A percentile compares a stretch with the other conserved stretches of the same genome.
phyloP scores from a whole-genome alignment of 1,284 basidiomycete genomes.

The Peniophora sp. region DNA sequence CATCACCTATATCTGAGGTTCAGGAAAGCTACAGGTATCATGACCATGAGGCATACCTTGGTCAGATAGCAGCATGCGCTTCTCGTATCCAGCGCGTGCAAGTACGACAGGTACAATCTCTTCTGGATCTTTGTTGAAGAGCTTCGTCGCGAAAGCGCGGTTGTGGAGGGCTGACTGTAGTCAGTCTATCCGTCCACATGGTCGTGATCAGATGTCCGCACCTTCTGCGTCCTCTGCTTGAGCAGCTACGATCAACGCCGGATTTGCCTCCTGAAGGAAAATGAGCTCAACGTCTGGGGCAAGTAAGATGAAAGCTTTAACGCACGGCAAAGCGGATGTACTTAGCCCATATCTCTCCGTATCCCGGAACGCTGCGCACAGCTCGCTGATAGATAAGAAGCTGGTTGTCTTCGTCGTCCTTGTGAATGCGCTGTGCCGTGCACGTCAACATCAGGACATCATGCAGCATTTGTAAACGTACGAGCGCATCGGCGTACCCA shows the following conservation, averaged over 20 bases:
- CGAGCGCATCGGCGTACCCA: constrained; percentile 54
- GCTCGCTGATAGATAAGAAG: constrained; percentile 42
- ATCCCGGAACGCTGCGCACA: constrained; percentile 58
- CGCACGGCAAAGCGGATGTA: constrained; percentile 63
- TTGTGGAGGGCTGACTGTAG: constrained; percentile 43
- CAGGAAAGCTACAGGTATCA: background rate
- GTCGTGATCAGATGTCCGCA: too few species aligned
- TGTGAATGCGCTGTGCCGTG: constrained; percentile 41
- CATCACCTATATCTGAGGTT: too few species aligned
- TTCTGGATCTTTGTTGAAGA: constrained; percentile 53
- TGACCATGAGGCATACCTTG: constrained; percentile 24
- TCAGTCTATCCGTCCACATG: too few species aligned
- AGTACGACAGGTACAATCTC: constrained; percentile 61
- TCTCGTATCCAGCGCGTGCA: constrained; percentile 60
- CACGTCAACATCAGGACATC: constrained; percentile 4
- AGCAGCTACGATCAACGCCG: constrained; percentile 18
- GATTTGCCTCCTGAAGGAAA: constrained; percentile 8
- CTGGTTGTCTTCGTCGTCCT: constrained; percentile 32
- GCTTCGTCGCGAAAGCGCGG: constrained; percentile 44
- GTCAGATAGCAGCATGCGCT: constrained; percentile 39
- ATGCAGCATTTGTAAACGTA: constrained; percentile 16
- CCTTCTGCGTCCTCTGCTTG: constrained; percentile 12
- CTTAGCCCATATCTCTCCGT: constrained; percentile 64
- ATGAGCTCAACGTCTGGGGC: constrained; percentile 3
- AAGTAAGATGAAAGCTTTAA: background rate